These are phyloP conservation scores for Parsonsia alboflavescens DNA, from an alignment of 257 asterid species.

Conservation along the genomic window DNA sequence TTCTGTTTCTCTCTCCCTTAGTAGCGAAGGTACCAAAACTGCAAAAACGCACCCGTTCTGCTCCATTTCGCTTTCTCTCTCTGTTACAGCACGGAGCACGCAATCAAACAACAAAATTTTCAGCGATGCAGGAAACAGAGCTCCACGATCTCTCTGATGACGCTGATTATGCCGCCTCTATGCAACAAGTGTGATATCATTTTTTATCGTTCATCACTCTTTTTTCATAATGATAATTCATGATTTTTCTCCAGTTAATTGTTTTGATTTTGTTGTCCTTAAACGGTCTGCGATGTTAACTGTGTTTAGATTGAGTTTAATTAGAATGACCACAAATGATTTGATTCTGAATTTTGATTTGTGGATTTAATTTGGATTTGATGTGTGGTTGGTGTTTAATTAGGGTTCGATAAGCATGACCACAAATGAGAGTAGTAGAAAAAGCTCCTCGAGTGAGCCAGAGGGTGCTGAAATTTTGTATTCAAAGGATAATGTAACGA, in stretches of 20 bases:
- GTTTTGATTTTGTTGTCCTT: neutral
- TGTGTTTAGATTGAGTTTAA: constrained; percentile 6
- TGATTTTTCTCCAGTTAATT: neutral
- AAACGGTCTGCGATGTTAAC: neutral
- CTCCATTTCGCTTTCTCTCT: neutral
- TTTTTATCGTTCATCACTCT: neutral
- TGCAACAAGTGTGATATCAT: constrained; percentile 51
- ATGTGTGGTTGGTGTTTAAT: constrained; percentile 16
- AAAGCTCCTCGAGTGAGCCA: constrained; percentile 53
- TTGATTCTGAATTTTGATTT: too few relatives aligned
- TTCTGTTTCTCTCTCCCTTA: neutral
- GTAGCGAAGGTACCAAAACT: constrained; percentile 9
- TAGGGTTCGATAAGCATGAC: constrained; percentile 63
- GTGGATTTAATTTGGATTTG: constrained; percentile 13
- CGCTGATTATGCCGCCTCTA: constrained; percentile 87
- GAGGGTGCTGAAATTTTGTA: constrained; percentile 73
- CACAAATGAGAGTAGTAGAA: constrained; percentile 42
- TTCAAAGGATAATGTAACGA: constrained; percentile 87
- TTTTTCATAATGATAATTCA: neutral
- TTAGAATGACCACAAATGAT: too few relatives aligned
- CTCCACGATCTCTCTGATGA: constrained; percentile 82
- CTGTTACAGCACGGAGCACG: constrained; percentile 7
- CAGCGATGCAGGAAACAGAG: constrained; percentile 71
- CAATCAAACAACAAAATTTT: constrained; percentile 1
- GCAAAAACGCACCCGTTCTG: neutral